Conservation (phyloP, 257 asterid species). For the Solanum pimpinellifolium region DNA sequence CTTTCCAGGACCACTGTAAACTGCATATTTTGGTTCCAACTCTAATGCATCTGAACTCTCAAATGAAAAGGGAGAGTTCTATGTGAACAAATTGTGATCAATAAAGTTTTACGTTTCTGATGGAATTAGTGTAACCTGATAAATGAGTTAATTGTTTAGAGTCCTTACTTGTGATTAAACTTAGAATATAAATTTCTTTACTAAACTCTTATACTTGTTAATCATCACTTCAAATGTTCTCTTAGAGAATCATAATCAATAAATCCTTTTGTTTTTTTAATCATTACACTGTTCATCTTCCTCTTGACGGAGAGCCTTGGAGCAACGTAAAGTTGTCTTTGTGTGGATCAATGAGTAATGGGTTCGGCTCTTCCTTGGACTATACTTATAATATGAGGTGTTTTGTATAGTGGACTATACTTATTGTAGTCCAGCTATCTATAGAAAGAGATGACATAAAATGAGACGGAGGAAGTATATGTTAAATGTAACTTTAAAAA, state of each 20-base stretch:
- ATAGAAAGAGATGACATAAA: no score
- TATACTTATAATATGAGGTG: background rate
- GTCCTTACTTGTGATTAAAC: background rate
- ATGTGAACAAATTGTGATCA: constrained; percentile 8
- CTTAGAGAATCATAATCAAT: background rate
- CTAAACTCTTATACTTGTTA: background rate
- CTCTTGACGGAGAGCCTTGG: background rate
- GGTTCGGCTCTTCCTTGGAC: background rate
- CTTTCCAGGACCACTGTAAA: constrained; percentile 87
- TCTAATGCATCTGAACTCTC: background rate
- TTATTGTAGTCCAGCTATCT: no score
- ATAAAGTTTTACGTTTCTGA: constrained; percentile 8
- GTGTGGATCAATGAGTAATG: background rate
- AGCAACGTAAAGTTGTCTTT: background rate
- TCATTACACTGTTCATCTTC: background rate
- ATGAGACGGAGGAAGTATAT: no score
- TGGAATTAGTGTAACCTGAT: background rate
- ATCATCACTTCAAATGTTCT: background rate
- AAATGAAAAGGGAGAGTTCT: constrained; percentile 14
- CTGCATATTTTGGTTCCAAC: constrained; percentile 5
- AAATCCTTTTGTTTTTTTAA: background rate
- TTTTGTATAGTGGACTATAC: background rate
- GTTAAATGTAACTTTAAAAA: no score
- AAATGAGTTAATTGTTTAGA: background rate
- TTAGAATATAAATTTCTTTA: background rate